A percentile compares a stretch with the other conserved stretches of the same genome.
Conservation (phyloP, 2,329 filamentous ascomycete species). For the Huntiella abstrusa region DNA sequence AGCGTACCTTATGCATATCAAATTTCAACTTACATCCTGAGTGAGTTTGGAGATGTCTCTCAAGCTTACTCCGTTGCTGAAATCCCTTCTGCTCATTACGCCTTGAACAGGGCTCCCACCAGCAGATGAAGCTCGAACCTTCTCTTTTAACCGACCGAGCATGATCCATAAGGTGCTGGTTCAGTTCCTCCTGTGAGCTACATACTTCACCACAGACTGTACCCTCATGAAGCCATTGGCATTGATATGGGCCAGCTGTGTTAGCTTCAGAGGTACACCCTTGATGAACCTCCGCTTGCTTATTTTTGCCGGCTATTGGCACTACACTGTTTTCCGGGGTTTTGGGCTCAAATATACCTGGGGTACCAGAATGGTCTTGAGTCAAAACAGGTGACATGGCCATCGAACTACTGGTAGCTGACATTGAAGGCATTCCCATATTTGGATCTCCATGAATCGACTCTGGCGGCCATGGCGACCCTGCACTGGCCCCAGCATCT, state of each 20-base stretch:
- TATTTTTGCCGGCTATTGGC: too few species aligned
- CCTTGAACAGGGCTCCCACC: conserved; percentile 37
- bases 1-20: conserved; percentile 7
- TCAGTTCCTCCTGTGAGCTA: conserved; percentile 28
- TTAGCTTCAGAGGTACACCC: neutral
- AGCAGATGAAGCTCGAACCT: conserved; percentile 30
- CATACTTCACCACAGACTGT: conserved; percentile 21
- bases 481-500: neutral
- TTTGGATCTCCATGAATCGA: neutral
- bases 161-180: conserved; percentile 36
- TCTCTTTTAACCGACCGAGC: conserved; percentile 26
- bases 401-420: neutral
- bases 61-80: conserved; percentile 41
- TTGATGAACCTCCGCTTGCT: neutral
- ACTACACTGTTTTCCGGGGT: conserved; percentile 1
- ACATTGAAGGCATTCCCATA: neutral
- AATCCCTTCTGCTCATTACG: conserved; percentile 26
- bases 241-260: neutral
- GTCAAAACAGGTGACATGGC: neutral
- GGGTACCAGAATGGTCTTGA: neutral
- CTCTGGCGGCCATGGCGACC: conserved; percentile 7
- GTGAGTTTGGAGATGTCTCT: conserved; percentile 46
- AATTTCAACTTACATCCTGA: conserved; percentile 34
- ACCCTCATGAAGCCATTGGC: conserved; percentile 12
- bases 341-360: neutral